phyloP scores from a whole-genome alignment of 768 basidiomycete genomes.

The Rhizopogon sp. region DNA sequence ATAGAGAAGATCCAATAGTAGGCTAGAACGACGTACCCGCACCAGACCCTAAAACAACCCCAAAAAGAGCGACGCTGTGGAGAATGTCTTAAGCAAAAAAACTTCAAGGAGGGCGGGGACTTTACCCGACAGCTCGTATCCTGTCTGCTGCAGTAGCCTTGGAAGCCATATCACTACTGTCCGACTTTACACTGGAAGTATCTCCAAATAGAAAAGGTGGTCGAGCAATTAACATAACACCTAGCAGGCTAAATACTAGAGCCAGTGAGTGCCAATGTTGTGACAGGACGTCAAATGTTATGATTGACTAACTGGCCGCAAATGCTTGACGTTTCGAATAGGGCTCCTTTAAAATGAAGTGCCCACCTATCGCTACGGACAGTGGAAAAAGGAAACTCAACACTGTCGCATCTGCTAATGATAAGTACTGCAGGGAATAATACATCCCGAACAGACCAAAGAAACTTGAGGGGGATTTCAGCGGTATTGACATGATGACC shows the following conservation, averaged over 20 bases:
- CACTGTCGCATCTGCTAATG: constrained; percentile 73
- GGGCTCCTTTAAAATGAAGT: constrained; percentile 55
- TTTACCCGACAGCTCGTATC: constrained; percentile 55
- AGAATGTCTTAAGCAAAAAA: neutral
- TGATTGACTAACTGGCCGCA: constrained; percentile 39
- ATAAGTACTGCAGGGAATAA: constrained; percentile 68
- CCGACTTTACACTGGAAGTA: neutral
- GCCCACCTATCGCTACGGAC: constrained; percentile 56
- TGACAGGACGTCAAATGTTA: neutral
- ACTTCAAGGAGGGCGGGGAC: neutral
- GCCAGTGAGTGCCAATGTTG: neutral
- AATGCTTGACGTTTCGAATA: constrained; percentile 51
- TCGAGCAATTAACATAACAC: constrained; percentile 78
- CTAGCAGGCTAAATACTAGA: constrained; percentile 60
- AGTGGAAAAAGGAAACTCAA: constrained; percentile 73
- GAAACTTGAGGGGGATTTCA: constrained; percentile 41
- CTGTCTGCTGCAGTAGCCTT: constrained; percentile 32
- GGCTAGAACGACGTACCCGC: constrained; percentile 49
- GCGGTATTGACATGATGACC: neutral
- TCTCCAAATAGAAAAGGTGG: constrained; percentile 69
- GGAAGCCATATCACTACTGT: constrained; percentile 1
- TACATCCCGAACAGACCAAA: constrained; percentile 68
- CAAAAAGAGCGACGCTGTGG: constrained; percentile 52
- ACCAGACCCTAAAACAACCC: constrained; percentile 60
- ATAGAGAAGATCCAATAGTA: neutral